phyloP scores from a whole-genome alignment of 2,329 filamentous ascomycete species.

The Monosporascus sp. region DNA sequence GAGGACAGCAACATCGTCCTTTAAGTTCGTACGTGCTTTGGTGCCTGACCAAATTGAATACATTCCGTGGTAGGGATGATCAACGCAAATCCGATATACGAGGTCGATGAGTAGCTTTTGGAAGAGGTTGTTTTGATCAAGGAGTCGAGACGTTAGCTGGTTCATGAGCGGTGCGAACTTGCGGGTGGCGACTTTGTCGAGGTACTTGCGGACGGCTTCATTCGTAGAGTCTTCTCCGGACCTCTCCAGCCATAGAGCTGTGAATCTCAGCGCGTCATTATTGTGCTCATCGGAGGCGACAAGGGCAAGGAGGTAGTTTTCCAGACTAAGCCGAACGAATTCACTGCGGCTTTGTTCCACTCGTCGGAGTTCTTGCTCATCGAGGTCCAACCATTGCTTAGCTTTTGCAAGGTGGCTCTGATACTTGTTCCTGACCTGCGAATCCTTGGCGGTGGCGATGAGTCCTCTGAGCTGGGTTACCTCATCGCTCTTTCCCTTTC shows the following conservation, averaged over 20 bases:
- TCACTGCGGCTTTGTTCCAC: conserved; percentile 71
- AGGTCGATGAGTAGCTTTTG: conserved; percentile 70
- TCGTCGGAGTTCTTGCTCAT: conserved; percentile 79
- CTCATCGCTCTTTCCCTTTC: conserved; percentile 76
- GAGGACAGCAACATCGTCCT: conserved; percentile 70
- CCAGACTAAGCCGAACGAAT: conserved; percentile 81
- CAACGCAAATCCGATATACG: conserved; percentile 77
- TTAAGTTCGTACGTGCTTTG: conserved; percentile 61
- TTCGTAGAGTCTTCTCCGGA: conserved; percentile 74
- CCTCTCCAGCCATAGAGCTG: conserved; percentile 88
- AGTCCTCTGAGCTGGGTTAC: conserved; percentile 66
- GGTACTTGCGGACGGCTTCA: conserved; percentile 63
- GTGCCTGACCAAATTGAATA: conserved; percentile 90
- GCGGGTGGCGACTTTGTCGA: conserved; percentile 73
- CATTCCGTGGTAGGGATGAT: conserved; percentile 96
- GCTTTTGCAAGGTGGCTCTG: conserved; percentile 63
- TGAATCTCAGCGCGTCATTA: conserved; percentile 86
- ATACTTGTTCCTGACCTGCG: conserved; percentile 52
- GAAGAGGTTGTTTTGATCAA: conserved; percentile 65
- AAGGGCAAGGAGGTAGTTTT: conserved; percentile 87
- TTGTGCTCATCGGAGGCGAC: conserved; percentile 83
- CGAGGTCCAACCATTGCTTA: conserved; percentile 85
- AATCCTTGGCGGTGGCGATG: conserved; percentile 44
- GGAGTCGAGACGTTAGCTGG: conserved; percentile 87
- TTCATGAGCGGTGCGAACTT: conserved; percentile 95